Base-by-base conservation (phyloP, 2,329 filamentous ascomycete species). In the Penicillium paneum region DNA sequence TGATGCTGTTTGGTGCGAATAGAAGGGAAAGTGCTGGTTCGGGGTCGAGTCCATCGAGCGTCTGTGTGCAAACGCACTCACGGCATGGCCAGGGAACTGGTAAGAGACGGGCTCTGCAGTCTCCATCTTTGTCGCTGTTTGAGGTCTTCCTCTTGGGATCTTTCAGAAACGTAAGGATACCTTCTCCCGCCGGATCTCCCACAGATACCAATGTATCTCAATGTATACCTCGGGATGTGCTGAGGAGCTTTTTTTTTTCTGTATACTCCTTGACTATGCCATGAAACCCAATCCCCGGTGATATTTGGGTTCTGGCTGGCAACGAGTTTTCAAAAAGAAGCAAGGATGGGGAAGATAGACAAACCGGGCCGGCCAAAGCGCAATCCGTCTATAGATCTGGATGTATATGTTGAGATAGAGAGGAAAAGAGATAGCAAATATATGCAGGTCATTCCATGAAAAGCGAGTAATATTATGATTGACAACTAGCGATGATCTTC, bases 61-160 rank as follows among this genome's bases (percentile, higher is more conserved):
- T 53, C 72, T 72, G 57, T 70, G 68, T 31, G 67, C 59, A 58
- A 72, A 64, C 15, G 67, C 63, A 24, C 72, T 68, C 46, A 75
- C 62, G 35, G 66, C 64, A 67, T 74, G 73, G 54, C 65, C 65
- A 13, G 72, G 60, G 53, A 74, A 74, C 40, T 72, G 70, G 57
- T 74, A 76, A 29, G 73, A 68, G 34, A 74, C 70, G 8, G 73
- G 72, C 48, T 76, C 72, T 40, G 69, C 67, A 19, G 74, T 69
- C 59, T 76, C 73, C 74, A 76, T 76, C 44, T 39, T 40, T 5
- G 19, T 21, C 15, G 35, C 38, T 13, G 17, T 39, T 52, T 15
- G n/a, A n/a, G 26, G 7, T 39, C 15, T 46, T 38, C 26, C 17
- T 31, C 26, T 46, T 17, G n/a, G 13, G 12, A 29, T 26, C 3